phyloP scores from a whole-genome alignment of 164 flowering plant species.

The Umbilicus rupestris region DNA sequence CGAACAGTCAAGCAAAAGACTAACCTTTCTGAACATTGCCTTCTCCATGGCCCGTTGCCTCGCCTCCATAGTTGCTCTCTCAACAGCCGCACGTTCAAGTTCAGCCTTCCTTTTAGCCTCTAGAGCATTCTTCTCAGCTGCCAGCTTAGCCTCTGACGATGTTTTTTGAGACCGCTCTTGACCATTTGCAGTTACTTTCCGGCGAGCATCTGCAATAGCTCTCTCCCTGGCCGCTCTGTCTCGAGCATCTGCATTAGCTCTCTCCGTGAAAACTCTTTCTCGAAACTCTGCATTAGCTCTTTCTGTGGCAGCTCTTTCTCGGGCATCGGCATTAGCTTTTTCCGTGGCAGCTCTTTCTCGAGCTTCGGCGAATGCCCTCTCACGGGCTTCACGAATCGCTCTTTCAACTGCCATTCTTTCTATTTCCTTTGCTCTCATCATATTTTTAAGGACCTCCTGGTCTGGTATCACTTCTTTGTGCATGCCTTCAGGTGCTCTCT shows the following conservation, averaged over 20 bases:
- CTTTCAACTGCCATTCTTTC: slow-evolving; percentile 61
- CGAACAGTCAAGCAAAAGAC: slow-evolving; percentile 29
- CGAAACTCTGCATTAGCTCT: slow-evolving; percentile 21
- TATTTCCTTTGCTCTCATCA: slow-evolving; percentile 26
- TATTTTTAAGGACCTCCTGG: slow-evolving; percentile 16
- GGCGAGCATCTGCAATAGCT: slow-evolving; percentile 15
- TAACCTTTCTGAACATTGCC: slow-evolving; percentile 50
- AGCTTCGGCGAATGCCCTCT: slow-evolving; percentile 70
- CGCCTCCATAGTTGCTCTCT: slow-evolving; percentile 83
- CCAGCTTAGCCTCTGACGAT: slow-evolving; percentile 24
- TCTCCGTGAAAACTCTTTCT: slow-evolving; percentile 55
- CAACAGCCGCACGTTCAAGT: slow-evolving; percentile 86
- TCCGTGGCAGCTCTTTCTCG: slow-evolving; percentile 63
- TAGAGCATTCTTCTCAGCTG: slow-evolving; percentile 41
- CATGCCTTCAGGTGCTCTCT: slow-evolving; percentile 12
- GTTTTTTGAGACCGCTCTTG: slow-evolving; percentile 2
- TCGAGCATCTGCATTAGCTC: not conserved
- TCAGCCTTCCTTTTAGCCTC: slow-evolving; percentile 68
- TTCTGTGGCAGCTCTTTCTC: slow-evolving; percentile 1
- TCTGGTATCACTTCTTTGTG: slow-evolving; percentile 16
- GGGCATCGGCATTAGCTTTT: not conserved
- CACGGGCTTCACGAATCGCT: slow-evolving; percentile 83
- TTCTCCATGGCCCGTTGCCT: slow-evolving; percentile 74
- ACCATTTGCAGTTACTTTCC: not conserved
- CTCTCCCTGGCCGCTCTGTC: slow-evolving; percentile 4